Percentiles rank a stretch among this genome's conserved stretches.
Evolutionary conservation across 495 filamentous ascomycete species (phyloP).

Genomic region (Aspergillus ostianus): DNA sequence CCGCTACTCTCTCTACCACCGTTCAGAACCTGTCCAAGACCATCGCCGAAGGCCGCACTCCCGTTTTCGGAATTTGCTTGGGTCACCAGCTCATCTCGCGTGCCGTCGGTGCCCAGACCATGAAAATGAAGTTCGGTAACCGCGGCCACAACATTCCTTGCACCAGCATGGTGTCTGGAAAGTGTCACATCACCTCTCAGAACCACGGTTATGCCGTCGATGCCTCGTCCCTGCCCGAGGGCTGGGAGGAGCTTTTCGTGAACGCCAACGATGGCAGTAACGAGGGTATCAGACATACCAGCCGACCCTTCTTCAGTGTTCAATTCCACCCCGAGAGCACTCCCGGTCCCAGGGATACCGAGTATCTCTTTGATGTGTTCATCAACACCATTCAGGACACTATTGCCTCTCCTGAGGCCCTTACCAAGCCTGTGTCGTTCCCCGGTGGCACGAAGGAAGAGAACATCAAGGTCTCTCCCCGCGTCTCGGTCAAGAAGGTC

Average conservation of each 20-base stretch:
- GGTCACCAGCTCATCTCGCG: constrained; percentile 93
- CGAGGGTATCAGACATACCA: constrained; percentile 87
- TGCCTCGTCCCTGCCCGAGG: constrained; percentile 64
- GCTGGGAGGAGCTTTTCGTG: constrained; percentile 91
- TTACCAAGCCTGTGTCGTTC: constrained; percentile 72
- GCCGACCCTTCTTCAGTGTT: constrained; percentile 91
- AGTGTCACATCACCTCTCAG: constrained; percentile 97
- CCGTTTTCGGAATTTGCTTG: constrained; percentile 95
- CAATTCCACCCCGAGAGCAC: constrained; percentile 98
- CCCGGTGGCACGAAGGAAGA: constrained; percentile 79
- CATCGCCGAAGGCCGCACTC: constrained; percentile 70
- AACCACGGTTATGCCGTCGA: constrained; percentile 97
- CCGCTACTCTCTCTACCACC: constrained; percentile 74
- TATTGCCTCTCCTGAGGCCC: constrained; percentile 55
- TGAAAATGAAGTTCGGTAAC: constrained; percentile 99
- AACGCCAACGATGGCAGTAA: constrained; percentile 98
- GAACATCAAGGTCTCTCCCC: constrained; percentile 70
- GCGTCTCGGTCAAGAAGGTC: constrained; percentile 90
- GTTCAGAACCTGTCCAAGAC: constrained; percentile 71
- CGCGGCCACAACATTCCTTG: constrained; percentile 98
- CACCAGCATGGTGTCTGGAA: constrained; percentile 88
- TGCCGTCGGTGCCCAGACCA: constrained; percentile 81
- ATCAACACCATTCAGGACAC: constrained; percentile 75
- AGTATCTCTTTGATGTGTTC: constrained; percentile 96
- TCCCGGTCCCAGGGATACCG: constrained; percentile 93